phyloP scores from a whole-genome alignment of 2,329 filamentous ascomycete genomes.

The Colletotrichum tofieldiae region DNA sequence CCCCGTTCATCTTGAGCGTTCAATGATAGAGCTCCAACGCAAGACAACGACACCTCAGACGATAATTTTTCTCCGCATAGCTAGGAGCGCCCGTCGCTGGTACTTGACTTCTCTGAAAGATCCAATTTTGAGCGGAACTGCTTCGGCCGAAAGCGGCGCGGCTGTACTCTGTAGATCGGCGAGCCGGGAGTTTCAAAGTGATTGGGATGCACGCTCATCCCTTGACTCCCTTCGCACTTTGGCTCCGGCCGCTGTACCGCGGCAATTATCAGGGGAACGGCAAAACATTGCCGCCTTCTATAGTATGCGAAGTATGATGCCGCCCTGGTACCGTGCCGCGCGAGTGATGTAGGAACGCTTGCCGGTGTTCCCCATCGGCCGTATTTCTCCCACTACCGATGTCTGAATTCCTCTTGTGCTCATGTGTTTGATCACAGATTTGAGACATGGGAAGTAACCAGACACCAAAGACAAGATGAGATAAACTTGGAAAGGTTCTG shows the following conservation, averaged over 20 bases:
- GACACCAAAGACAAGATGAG: neutral
- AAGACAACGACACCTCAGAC: neutral
- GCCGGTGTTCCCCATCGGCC: neutral
- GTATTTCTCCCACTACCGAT: too few species aligned
- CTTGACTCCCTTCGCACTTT: neutral
- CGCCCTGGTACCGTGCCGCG: neutral
- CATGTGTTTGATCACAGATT: neutral
- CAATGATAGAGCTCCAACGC: neutral
- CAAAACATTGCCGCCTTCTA: neutral
- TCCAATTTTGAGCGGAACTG: neutral
- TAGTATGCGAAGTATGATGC: neutral
- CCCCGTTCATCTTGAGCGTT: neutral
- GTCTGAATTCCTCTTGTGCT: neutral
- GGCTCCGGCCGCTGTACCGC: neutral
- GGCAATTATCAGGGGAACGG: neutral
- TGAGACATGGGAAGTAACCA: neutral
- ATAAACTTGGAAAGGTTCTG: neutral
- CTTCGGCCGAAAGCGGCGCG: conserved; percentile 22
- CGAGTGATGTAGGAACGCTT: neutral
- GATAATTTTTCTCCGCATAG: neutral
- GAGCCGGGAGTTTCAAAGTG: conserved; percentile 25
- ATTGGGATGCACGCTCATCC: conserved; percentile 17
- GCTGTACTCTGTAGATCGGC: neutral
- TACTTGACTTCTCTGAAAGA: neutral
- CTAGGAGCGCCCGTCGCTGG: neutral